Conservation (phyloP, 1,139 yeast species). For the Zhuliangozyma parablackwelliae region DNA sequence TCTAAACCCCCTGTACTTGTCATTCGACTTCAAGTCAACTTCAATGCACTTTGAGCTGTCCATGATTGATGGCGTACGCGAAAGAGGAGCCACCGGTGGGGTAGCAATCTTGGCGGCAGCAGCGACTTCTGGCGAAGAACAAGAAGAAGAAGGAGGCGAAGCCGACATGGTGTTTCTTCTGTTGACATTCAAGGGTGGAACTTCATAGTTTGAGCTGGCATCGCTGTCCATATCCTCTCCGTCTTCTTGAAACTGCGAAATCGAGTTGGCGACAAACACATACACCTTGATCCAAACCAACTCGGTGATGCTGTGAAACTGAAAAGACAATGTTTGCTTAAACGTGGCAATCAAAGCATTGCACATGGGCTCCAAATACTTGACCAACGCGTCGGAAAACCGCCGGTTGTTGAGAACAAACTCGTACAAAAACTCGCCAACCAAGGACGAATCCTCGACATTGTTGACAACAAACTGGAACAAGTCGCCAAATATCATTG, state of each 20-base stretch:
- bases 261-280: constrained; percentile 35
- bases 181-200: constrained; percentile 15
- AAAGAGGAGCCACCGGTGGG: constrained; percentile 4
- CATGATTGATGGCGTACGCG: constrained; percentile 5
- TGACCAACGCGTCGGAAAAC: constrained; percentile 21
- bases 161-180: constrained; percentile 5
- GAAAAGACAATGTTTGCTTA: constrained; percentile 33
- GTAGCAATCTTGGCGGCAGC: too few species aligned
- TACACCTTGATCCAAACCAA: constrained; percentile 39
- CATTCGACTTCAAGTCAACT: constrained; percentile 26
- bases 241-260: constrained; percentile 21
- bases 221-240: constrained; percentile 3
- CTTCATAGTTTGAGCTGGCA: constrained; percentile 13
- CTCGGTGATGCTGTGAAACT: constrained; percentile 32
- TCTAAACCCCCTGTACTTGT: constrained; percentile 44
- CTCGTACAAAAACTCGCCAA: constrained; percentile 32
- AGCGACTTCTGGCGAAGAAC: too few species aligned
- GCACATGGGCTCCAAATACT: constrained; percentile 44
- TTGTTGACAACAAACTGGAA: constrained; percentile 30
- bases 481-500: constrained; percentile 33
- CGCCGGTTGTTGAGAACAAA: constrained; percentile 31
- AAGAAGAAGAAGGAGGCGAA: background rate
- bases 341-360: constrained; percentile 36
- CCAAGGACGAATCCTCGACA: constrained; percentile 23
- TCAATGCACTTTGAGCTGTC: constrained; percentile 12